Evolutionary conservation across 192 early-diverging fungal genomes (phyloP), one percentile per base, ranked within the genome.

Genomic region (Coemansia sp.): DNA sequence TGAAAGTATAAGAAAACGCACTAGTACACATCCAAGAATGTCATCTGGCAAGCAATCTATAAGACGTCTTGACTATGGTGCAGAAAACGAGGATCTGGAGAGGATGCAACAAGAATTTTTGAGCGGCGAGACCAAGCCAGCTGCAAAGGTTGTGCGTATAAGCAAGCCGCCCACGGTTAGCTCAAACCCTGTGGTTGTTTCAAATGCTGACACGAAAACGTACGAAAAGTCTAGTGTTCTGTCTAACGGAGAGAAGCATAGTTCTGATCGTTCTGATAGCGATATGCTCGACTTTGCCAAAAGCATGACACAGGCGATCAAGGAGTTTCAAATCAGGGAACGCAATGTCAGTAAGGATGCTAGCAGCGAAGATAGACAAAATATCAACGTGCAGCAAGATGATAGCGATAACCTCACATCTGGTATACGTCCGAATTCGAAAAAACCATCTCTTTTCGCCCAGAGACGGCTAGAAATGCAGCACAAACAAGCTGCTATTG

Each of bases 381-480:
- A 23, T 58, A 16, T 43, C 15, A 3, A 20, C 7, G 43, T 18
- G 3, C 43, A 46, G 18, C 16, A n/a, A 4, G 20, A n/a, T 20
- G 43, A 5, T n/a, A 20, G 16, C 20, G 43, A 46, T 46, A 7
- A 46, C 3, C 6, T 2, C 8, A 7, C 48, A 8, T 6, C 23
- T 25, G 23, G 21, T 51, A 6, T 23, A 16, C 45, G 46, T 28
- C 58, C 2, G 30, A 18, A 7, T 33, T 15, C 55, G 15, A 79
- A 73, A 33, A 79, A 70, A 33, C 60, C 63, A 23, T 79, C 82
- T 1, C 61, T 84, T 12, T 84, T 84, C 70, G 82, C 82, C 13
- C 82, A 84, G 66, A 63, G 82, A 29, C 69, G 77, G 16, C 71
- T 81, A 43, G 74, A 70, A 18, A 67, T 71, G 42, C 77, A 74